Evolutionary conservation across 345 rosid species (phyloP).

Genomic region (Erodium maritimum): DNA sequence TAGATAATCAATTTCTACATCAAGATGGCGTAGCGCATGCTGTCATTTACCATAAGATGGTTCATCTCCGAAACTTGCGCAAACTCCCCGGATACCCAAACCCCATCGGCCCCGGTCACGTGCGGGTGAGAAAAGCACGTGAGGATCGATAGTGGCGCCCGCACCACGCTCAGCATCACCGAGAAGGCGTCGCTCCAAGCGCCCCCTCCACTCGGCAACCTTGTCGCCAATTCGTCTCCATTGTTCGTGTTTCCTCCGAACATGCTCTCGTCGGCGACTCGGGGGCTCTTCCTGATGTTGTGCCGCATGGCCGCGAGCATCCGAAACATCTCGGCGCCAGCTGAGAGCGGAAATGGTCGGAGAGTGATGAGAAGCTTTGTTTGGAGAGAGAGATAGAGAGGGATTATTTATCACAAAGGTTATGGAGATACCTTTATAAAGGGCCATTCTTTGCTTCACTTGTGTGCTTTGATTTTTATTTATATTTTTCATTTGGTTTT

Average conservation of each 20-base stretch:
- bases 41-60: conserved; percentile 75
- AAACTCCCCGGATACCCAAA: conserved; percentile 64
- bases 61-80: conserved; percentile 59
- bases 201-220: too few relatives aligned
- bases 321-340: conserved; percentile 25
- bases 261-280: conserved; percentile 70
- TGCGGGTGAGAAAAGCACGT: conserved; percentile 70
- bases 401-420: too few relatives aligned
- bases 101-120: conserved; percentile 48
- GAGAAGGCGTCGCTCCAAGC: conserved; percentile 30
- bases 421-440: too few relatives aligned
- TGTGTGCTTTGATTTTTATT: too few relatives aligned
- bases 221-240: too few relatives aligned
- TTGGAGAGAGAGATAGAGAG: too few relatives aligned
- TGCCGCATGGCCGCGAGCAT: conserved; percentile 34
- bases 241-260: too few relatives aligned
- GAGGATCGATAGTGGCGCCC: conserved; percentile 38
- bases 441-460: too few relatives aligned
- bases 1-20: conserved; percentile 31
- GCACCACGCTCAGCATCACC: conserved; percentile 24
- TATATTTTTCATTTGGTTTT: too few relatives aligned
- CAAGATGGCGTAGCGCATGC: conserved; percentile 87
- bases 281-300: conserved; percentile 44
- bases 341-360: too few relatives aligned
- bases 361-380: conserved; percentile 2